Conservation (phyloP, 345 rosid species). For the Eucalyptus cladocalyx region DNA sequence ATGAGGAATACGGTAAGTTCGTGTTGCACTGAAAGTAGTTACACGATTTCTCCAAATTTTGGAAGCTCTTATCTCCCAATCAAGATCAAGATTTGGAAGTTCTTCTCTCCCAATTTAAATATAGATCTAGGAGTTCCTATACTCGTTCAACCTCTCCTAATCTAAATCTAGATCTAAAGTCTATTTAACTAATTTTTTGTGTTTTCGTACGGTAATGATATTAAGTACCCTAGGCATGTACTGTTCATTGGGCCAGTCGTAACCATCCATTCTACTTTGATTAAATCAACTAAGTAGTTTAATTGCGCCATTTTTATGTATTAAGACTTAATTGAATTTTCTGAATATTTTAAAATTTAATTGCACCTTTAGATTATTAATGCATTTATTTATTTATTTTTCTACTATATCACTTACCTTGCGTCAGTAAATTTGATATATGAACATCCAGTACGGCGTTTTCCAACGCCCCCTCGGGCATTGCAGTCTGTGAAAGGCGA, state of each 20-base stretch:
- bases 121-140: accelerated
- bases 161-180: background rate
- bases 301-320: background rate
- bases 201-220: accelerated
- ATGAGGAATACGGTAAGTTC: background rate
- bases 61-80: accelerated
- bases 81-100: background rate
- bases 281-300: background rate
- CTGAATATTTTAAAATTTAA: background rate
- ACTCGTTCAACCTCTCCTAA: background rate
- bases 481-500: background rate
- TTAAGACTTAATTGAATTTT: background rate
- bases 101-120: background rate
- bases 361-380: background rate
- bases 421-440: background rate
- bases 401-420: background rate
- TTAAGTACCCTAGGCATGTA: background rate
- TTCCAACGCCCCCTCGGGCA: background rate
- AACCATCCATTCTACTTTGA: accelerated
- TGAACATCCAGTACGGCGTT: background rate
- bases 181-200: too few species aligned
- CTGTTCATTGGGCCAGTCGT: accelerated
- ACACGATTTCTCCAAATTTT: background rate
- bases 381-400: background rate
- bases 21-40: background rate